Percentiles rank a stretch among this genome's conserved stretches.
phyloP scores from a whole-genome alignment of 306 rosid genomes.

The Hippophae rhamnoides region DNA sequence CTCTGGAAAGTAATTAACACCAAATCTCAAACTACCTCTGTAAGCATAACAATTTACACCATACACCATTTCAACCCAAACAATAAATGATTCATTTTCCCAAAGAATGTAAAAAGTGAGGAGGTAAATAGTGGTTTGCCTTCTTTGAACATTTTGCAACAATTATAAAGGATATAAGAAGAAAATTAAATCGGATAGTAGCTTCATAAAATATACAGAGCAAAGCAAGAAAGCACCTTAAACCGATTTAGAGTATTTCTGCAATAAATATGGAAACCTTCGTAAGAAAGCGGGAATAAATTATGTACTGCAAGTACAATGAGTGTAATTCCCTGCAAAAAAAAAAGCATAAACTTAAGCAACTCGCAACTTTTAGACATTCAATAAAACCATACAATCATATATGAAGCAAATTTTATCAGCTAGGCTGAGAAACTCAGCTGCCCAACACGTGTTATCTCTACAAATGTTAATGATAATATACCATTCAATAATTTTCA shows the following conservation, averaged over 20 bases:
- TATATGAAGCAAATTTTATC: neutral
- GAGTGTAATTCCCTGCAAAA: conserved; percentile 61
- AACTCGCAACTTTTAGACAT: neutral
- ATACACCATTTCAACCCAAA: too few relatives aligned
- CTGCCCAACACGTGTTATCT: neutral
- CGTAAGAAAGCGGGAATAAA: conserved; percentile 66
- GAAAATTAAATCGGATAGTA: neutral
- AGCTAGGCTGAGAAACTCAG: conserved; percentile 7
- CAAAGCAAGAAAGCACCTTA: conserved; percentile 49
- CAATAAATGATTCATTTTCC: too few relatives aligned
- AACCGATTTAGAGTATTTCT: conserved; percentile 42
- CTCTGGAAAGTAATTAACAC: too few relatives aligned
- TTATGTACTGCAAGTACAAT: conserved; percentile 49
- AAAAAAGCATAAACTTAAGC: conserved; percentile 4
- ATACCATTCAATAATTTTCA: neutral
- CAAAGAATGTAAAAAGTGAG: too few relatives aligned
- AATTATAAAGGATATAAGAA: neutral
- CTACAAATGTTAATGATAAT: neutral
- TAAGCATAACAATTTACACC: too few relatives aligned
- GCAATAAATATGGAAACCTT: conserved; percentile 65
- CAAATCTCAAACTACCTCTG: too few relatives aligned
- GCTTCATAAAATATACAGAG: neutral
- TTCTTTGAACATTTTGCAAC: too few relatives aligned
- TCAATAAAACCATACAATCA: conserved; percentile 9
- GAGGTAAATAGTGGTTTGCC: too few relatives aligned